Evolutionary conservation across 1,284 basidiomycete species (phyloP), one percentile per base, ranked within the genome.

Genomic region (Thelephora terrestris): DNA sequence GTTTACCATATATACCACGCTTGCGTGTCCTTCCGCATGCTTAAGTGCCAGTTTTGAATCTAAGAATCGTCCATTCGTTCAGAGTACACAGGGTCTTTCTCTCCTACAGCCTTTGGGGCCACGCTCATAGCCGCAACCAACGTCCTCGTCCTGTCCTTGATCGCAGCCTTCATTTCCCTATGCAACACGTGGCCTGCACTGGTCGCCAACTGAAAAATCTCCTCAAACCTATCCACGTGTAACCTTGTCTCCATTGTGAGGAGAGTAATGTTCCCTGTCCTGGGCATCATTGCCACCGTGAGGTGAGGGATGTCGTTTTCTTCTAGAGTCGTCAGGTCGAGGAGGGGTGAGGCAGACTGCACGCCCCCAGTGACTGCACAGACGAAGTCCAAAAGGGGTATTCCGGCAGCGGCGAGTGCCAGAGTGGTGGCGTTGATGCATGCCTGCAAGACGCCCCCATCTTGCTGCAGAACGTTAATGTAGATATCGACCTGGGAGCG

Each of bases 351-450:
- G 1, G 81, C 81, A 27, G 79, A 72, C 63, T 87, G 81, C 46
- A 91, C 79, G 37, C 90, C 91, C 46, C 88, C 81, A 1, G 88
- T 80, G 51, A 94, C 74, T 14, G 91, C 84, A 55, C 88, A 87
- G 46, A 97, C 84, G 64, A 96, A 93, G 69, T 98, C 94, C 50
- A 81, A 69, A 58, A 98, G 74, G 0, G 94, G 85, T 21, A 99
- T 86, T 2, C 96, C 96, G 2, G 94, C 91, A 51, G 81, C 84
- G 55, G 91, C 78, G 36, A 99, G 78, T 0, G 95, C 92, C 39
- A 99, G 77, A 4, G 93, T 95, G 1, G 92, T 91, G 20, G 86
- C 93, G 64, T 99, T 99, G 61, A 99, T 90, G 54, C 91, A 87
- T 4, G 93, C 84, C 48, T 91, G 88, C n/a, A 99, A 76, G 35